These are phyloP conservation scores for Penicillium glabrum DNA, from an alignment of 2,329 filamentous ascomycete species.

Conservation along the genomic window DNA sequence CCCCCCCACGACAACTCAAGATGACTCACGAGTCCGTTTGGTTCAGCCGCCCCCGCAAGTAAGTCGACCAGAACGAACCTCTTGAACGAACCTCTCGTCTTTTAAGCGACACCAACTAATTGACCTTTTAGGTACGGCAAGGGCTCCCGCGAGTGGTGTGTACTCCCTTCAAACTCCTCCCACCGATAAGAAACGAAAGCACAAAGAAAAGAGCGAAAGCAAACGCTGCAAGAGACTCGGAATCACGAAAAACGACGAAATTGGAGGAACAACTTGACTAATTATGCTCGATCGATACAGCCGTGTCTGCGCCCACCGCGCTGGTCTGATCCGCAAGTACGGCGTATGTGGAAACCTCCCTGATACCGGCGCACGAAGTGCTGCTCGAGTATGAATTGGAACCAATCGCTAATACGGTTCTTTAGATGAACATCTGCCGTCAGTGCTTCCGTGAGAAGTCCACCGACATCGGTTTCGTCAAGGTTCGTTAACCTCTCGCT, in stretches of 20 bases:
- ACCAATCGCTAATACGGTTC: slow-evolving; percentile 19
- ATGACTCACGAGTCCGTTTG: slow-evolving; percentile 97
- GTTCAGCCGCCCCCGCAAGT: slow-evolving; percentile 96
- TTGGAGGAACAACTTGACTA: slow-evolving; percentile 14
- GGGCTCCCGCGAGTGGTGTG: slow-evolving; percentile 90
- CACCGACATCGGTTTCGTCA: slow-evolving; percentile 67
- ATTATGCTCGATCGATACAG: slow-evolving; percentile 43
- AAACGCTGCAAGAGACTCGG: slow-evolving; percentile 8
- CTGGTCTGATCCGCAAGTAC: slow-evolving; percentile 99
- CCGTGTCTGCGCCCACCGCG: slow-evolving; percentile 88
- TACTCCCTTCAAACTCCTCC: slow-evolving; percentile 25
- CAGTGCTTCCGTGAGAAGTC: slow-evolving; percentile 69
- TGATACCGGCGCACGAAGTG: not conserved
- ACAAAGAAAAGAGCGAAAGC: slow-evolving; percentile 4
- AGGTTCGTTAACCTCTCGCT: slow-evolving; percentile 50
- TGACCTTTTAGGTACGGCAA: slow-evolving; percentile 63
- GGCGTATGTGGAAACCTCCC: slow-evolving; percentile 50
- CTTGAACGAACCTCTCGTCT: not conserved
- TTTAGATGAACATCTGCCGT: slow-evolving; percentile 60
- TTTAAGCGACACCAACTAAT: slow-evolving; percentile 5
- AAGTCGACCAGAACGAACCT: slow-evolving; percentile 39
- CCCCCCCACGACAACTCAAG: slow-evolving; percentile 50
- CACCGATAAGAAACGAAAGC: slow-evolving; percentile 12
- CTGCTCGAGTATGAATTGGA: not conserved
- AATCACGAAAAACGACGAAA: slow-evolving; percentile 3